Conservation (phyloP, 2,329 filamentous ascomycete species). For the Fusarium paranaense region DNA sequence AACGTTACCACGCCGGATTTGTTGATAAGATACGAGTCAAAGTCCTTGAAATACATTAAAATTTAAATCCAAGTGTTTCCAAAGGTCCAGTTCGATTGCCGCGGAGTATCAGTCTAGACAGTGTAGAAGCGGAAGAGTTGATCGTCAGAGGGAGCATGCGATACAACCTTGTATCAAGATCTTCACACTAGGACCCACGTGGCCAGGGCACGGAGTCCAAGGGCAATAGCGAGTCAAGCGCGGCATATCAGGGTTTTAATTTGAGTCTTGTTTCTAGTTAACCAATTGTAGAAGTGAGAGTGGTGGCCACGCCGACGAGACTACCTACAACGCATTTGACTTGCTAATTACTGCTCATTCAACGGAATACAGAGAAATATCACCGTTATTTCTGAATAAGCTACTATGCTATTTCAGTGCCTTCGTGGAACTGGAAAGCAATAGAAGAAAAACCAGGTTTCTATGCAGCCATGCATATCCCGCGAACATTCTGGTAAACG, state of each 20-base stretch:
- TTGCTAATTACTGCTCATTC: neutral
- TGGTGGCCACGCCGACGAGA: neutral
- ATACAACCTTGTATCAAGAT: conserved; percentile 27
- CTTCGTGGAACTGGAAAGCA: neutral
- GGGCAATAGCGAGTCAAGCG: conserved; percentile 17
- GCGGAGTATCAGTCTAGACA: neutral
- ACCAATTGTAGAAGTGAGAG: conserved; percentile 5
- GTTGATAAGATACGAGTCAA: neutral
- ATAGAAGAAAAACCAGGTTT: neutral
- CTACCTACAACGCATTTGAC: neutral
- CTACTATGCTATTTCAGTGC: neutral
- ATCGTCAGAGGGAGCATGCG: neutral
- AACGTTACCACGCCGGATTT: neutral
- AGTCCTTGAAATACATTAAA: neutral
- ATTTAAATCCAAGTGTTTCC: neutral
- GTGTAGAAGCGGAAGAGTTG: neutral
- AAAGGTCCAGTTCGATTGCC: neutral
- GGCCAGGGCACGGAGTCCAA: neutral
- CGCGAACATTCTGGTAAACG: neutral
- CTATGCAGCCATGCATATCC: neutral
- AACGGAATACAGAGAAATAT: neutral
- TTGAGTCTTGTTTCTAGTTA: conserved; percentile 3
- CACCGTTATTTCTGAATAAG: neutral
- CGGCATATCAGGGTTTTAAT: conserved; percentile 11
- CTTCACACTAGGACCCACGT: conserved; percentile 16